These are phyloP conservation scores for Groenewaldozyma tartarivorans DNA, from an alignment of 805 yeast genomes.

Conservation along the genomic window DNA sequence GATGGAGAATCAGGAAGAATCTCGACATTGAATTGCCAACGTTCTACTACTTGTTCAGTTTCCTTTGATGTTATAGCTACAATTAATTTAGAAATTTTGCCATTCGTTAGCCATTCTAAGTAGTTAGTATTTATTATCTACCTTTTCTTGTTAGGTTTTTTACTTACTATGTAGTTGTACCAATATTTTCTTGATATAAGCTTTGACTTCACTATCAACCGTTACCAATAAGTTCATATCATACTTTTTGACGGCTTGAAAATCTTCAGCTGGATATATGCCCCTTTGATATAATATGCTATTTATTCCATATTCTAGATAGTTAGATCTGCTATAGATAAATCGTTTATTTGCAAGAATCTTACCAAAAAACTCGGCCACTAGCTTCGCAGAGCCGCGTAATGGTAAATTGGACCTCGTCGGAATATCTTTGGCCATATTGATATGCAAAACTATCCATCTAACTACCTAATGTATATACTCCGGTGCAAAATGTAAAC, in stretches of 20 bases:
- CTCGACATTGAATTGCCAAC: conserved; percentile 77
- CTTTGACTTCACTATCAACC: conserved; percentile 64
- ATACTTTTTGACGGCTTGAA: conserved; percentile 66
- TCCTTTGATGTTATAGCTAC: conserved; percentile 65
- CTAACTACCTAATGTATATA: too few species aligned
- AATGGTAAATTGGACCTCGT: conserved; percentile 45
- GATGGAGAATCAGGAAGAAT: conserved; percentile 21
- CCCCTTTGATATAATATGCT: conserved; percentile 82
- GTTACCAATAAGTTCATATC: conserved; percentile 67
- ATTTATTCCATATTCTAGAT: conserved; percentile 58
- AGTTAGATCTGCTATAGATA: too few species aligned
- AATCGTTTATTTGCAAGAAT: too few species aligned
- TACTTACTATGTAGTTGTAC: conserved; percentile 41
- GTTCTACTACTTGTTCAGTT: conserved; percentile 59
- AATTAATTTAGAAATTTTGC: conserved; percentile 56
- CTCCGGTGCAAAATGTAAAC: too few species aligned
- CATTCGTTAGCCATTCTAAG: conserved; percentile 59
- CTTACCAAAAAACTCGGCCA: conserved; percentile 67
- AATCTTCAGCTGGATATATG: conserved; percentile 81
- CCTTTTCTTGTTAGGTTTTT: not conserved
- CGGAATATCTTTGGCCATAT: conserved; percentile 24
- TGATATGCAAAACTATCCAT: too few species aligned
- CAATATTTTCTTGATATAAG: conserved; percentile 59
- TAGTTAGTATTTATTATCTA: not conserved
- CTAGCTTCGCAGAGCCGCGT: conserved; percentile 69